Conservation (phyloP, 2,329 filamentous ascomycete genomes). For the Fusarium dlaminii region DNA sequence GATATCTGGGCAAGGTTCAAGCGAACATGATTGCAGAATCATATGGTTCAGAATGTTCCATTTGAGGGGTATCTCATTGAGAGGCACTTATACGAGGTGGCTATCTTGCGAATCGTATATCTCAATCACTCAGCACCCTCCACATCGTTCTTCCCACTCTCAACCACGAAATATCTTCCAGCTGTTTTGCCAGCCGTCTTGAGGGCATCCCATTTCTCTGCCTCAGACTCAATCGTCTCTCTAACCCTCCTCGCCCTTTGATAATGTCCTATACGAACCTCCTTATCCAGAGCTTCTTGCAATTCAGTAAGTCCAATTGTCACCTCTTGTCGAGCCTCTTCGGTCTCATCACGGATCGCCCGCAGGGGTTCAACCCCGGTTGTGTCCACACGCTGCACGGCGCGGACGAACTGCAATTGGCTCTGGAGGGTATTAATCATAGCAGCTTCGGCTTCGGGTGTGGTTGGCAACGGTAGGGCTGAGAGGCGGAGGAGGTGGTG, state of each 20-base stretch:
- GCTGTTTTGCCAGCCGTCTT: conserved; percentile 71
- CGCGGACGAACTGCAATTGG: conserved; percentile 90
- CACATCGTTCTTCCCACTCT: conserved; percentile 61
- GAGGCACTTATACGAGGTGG: neutral
- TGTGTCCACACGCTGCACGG: conserved; percentile 84
- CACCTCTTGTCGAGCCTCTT: conserved; percentile 66
- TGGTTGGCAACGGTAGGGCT: conserved; percentile 78
- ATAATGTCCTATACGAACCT: conserved; percentile 69
- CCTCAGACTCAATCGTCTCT: conserved; percentile 53
- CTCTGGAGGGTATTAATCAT: conserved; percentile 81
- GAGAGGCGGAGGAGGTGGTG: conserved; percentile 89
- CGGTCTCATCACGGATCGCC: conserved; percentile 84
- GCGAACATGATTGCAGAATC: conserved; percentile 8
- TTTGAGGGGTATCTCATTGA: conserved; percentile 24
- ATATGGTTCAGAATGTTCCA: neutral
- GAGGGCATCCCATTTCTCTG: conserved; percentile 77
- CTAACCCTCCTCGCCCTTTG: conserved; percentile 54
- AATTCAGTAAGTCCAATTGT: conserved; percentile 69
- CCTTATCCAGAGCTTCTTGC: conserved; percentile 63
- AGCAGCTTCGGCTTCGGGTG: conserved; percentile 67
- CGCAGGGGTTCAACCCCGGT: conserved; percentile 75
- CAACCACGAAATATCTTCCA: conserved; percentile 81
- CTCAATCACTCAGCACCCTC: conserved; percentile 30
- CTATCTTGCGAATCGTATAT: neutral
- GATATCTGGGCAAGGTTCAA: neutral